A percentile compares a stretch with the other conserved stretches of the same genome.
Evolutionary conservation across 2,329 filamentous ascomycete species (phyloP).

Genomic region (Stachybotrys elegans): DNA sequence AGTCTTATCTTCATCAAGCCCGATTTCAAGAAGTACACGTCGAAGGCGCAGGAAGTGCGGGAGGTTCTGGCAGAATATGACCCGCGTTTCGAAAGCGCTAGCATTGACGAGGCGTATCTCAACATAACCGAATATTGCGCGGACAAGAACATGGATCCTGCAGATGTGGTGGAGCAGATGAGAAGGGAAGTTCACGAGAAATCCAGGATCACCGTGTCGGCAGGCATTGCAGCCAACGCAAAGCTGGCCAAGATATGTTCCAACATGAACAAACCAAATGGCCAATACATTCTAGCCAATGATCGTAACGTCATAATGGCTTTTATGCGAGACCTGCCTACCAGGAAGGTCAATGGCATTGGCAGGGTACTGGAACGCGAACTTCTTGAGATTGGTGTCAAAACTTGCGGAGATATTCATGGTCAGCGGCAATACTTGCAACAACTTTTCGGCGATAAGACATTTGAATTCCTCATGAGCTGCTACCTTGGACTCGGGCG

Average conservation of each 20-base stretch:
- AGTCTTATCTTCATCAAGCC: constrained; percentile 74
- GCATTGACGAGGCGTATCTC: constrained; percentile 93
- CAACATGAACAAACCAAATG: constrained; percentile 95
- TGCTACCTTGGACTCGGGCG: constrained; percentile 83
- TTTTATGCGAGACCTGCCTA: constrained; percentile 80
- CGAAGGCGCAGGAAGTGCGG: constrained; percentile 85
- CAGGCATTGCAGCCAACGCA: constrained; percentile 89
- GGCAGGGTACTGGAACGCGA: constrained; percentile 91
- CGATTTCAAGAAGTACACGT: constrained; percentile 86
- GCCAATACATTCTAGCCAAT: constrained; percentile 72
- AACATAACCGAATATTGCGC: constrained; percentile 87
- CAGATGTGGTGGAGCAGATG: constrained; percentile 72
- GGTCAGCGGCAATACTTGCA: constrained; percentile 66
- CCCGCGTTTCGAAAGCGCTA: constrained; percentile 83
- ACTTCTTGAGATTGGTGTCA: constrained; percentile 79
- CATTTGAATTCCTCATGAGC: constrained; percentile 77
- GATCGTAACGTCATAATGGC: constrained; percentile 71
- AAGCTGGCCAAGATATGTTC: constrained; percentile 94
- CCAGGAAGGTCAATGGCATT: constrained; percentile 91
- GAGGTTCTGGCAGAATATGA: constrained; percentile 84
- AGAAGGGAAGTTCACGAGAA: constrained; percentile 69
- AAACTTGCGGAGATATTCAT: constrained; percentile 86
- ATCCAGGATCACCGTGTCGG: constrained; percentile 83
- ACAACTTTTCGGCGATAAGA: constrained; percentile 85
- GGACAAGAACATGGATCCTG: constrained; percentile 61